phyloP scores from a whole-genome alignment of 805 yeast genomes.

The Hanseniaspora vineae region DNA sequence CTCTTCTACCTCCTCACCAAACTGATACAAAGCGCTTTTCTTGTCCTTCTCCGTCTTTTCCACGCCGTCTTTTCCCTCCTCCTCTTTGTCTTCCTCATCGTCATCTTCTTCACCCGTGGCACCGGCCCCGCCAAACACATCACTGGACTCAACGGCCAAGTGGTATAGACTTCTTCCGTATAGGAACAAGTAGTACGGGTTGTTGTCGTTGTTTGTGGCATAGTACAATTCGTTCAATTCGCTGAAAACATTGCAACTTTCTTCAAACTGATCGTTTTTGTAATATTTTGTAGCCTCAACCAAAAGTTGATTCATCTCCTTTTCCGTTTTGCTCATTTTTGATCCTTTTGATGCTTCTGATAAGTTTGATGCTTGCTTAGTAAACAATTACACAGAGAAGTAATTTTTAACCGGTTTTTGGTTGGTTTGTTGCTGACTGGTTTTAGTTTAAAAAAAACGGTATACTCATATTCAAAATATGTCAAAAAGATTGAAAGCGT shows the following conservation, averaged over 20 bases:
- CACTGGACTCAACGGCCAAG: slow-evolving; percentile 60
- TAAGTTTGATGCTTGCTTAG: too few relatives aligned
- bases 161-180: slow-evolving; percentile 76
- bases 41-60: slow-evolving; percentile 4
- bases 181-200: slow-evolving; percentile 55
- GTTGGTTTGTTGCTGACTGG: too few relatives aligned
- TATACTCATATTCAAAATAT: too few relatives aligned
- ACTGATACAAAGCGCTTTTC: slow-evolving; percentile 6
- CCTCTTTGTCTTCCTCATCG: slow-evolving; percentile 8
- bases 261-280: slow-evolving; percentile 51
- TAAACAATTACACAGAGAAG: too few relatives aligned
- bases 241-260: slow-evolving; percentile 59
- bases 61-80: slow-evolving; percentile 5
- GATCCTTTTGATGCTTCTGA: too few relatives aligned
- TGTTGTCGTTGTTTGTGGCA: slow-evolving; percentile 44
- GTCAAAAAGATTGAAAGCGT: too few relatives aligned
- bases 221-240: slow-evolving; percentile 54
- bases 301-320: slow-evolving; percentile 35
- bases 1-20: slow-evolving; percentile 4
- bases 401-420: too few relatives aligned
- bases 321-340: slow-evolving; percentile 6
- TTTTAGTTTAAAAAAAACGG: too few relatives aligned
- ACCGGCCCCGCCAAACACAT: slow-evolving; percentile 44
- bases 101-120: slow-evolving; percentile 4
- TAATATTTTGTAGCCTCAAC: slow-evolving; percentile 51